Percentiles rank a stretch among this genome's conserved stretches.
These are phyloP conservation scores for Amanita thiersii DNA, from an alignment of 768 basidiomycete species.

Conservation along the genomic window DNA sequence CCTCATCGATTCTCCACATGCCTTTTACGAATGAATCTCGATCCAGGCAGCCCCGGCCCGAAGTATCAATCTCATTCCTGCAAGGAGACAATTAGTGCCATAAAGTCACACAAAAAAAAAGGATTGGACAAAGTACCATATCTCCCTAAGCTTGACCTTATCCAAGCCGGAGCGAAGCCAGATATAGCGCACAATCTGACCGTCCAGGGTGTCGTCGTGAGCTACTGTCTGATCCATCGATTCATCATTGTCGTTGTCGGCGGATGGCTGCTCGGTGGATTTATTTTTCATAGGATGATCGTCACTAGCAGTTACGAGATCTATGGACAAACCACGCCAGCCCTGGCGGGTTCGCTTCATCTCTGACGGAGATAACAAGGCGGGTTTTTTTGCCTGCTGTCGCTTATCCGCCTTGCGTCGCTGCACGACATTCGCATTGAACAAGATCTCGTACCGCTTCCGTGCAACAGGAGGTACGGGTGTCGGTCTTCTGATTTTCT, in stretches of 20 bases:
- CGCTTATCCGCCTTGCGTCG: constrained; percentile 31
- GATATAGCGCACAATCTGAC: constrained; percentile 45
- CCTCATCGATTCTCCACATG: constrained; percentile 86
- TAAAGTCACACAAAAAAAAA: constrained; percentile 3
- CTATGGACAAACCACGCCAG: constrained; percentile 69
- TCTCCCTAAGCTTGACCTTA: constrained; percentile 41
- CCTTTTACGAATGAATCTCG: constrained; percentile 63
- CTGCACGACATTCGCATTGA: constrained; percentile 49
- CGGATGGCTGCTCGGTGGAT: constrained; percentile 7
- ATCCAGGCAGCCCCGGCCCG: constrained; percentile 47
- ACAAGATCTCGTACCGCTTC: constrained; percentile 60
- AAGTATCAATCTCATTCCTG: constrained; percentile 68
- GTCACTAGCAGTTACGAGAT: constrained; percentile 44
- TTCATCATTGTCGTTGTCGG: constrained; percentile 15
- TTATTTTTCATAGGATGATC: constrained; percentile 6
- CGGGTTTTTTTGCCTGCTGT: constrained; percentile 22
- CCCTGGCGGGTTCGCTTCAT: constrained; percentile 44
- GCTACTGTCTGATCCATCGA: constrained; percentile 25
- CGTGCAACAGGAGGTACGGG: constrained; percentile 61
- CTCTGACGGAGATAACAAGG: constrained; percentile 25
- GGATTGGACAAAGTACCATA: constrained; percentile 45
- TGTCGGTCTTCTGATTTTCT: constrained; percentile 42
- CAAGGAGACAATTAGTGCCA: constrained; percentile 1
- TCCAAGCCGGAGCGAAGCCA: constrained; percentile 59
- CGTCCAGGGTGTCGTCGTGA: constrained; percentile 43